Percentiles rank a stretch among this genome's conserved stretches.
These are phyloP conservation scores for Saccharomycopsis sp. DNA, from an alignment of 805 yeast genomes.

Conservation along the genomic window DNA sequence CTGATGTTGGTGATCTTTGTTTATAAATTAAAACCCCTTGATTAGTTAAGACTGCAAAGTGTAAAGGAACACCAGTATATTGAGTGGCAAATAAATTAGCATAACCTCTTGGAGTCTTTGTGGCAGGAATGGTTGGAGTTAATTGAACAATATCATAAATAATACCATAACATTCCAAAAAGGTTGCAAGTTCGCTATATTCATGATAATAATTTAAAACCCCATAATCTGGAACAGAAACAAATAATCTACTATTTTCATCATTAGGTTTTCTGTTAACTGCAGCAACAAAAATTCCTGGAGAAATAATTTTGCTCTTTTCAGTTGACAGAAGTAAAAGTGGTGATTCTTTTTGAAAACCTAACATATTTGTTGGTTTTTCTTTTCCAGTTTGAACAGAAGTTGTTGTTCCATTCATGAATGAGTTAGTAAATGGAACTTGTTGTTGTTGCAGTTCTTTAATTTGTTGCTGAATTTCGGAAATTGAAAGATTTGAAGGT, in stretches of 20 bases:
- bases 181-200: conserved; percentile 73
- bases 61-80: conserved; percentile 53
- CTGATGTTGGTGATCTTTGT: conserved; percentile 70
- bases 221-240: conserved; percentile 80
- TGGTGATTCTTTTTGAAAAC: conserved; percentile 46
- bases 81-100: conserved; percentile 84
- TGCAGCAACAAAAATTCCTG: conserved; percentile 77
- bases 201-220: conserved; percentile 61
- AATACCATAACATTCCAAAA: conserved; percentile 46
- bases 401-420: conserved; percentile 22
- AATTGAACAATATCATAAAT: conserved; percentile 68
- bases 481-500: conserved; percentile 42
- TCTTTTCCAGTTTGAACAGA: conserved; percentile 6
- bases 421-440: conserved; percentile 19
- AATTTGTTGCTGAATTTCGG: conserved; percentile 23
- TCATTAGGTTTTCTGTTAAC: conserved; percentile 24
- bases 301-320: conserved; percentile 57
- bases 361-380: conserved; percentile 22
- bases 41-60: conserved; percentile 74
- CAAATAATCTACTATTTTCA: conserved; percentile 43
- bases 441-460: conserved; percentile 29
- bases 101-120: conserved; percentile 68
- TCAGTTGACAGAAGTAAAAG: conserved; percentile 46
- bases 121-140: conserved; percentile 61
- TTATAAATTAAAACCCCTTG: conserved; percentile 68